Conservation (phyloP, 148 eudicot species). For the Silene uniflora region DNA sequence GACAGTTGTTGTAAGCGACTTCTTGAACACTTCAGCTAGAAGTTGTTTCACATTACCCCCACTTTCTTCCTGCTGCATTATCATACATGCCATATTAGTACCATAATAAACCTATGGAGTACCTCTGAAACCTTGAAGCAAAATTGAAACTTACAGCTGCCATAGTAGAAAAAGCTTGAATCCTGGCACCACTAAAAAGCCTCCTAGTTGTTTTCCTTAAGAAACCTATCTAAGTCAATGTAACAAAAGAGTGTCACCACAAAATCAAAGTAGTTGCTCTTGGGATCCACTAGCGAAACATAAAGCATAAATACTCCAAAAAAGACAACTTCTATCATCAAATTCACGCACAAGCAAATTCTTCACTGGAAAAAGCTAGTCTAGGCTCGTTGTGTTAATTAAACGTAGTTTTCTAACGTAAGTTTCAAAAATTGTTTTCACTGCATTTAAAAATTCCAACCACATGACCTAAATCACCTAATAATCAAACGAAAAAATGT, state of each 20-base stretch:
- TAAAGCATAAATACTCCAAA: neutral
- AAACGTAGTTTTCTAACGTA: too few species aligned
- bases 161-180: constrained; percentile 45
- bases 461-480: too few species aligned
- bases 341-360: neutral
- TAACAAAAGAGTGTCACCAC: constrained; percentile 22
- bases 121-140: neutral
- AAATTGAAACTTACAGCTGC: constrained; percentile 41
- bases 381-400: neutral
- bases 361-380: neutral
- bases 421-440: neutral
- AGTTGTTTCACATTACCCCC: constrained; percentile 62
- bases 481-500: too few species aligned
- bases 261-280: neutral
- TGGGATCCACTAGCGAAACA: neutral
- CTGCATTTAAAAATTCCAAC: neutral
- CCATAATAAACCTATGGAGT: neutral
- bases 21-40: constrained; percentile 53
- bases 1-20: constrained; percentile 58
- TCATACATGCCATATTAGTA: neutral
- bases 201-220: constrained; percentile 50
- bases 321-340: neutral
- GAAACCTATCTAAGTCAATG: constrained; percentile 70
- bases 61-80: constrained; percentile 45
- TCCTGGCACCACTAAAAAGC: constrained; percentile 29